phyloP scores from a whole-genome alignment of 2,329 filamentous ascomycete genomes.

The Diaporthe vexans region DNA sequence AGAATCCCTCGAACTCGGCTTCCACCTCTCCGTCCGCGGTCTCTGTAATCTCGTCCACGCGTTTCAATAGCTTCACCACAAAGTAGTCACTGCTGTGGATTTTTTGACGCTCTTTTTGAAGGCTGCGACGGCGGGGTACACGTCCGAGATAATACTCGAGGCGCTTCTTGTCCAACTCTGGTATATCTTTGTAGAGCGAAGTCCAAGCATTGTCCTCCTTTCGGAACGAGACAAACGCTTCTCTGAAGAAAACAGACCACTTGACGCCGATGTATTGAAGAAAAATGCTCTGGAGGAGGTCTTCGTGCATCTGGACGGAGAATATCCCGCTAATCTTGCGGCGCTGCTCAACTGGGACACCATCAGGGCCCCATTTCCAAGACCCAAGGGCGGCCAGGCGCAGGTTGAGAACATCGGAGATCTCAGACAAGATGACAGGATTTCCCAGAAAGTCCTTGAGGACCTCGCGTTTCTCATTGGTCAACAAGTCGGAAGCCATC shows the following conservation, averaged over 20 bases:
- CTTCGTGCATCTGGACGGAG: slow-evolving; percentile 66
- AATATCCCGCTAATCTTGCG: slow-evolving; percentile 65
- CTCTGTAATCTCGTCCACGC: slow-evolving; percentile 46
- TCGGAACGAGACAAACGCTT: slow-evolving; percentile 51
- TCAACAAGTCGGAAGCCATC: slow-evolving; percentile 59
- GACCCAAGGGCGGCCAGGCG: slow-evolving; percentile 58
- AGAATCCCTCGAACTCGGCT: slow-evolving; percentile 48
- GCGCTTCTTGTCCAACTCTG: slow-evolving; percentile 48
- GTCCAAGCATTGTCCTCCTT: slow-evolving; percentile 54
- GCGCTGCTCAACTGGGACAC: slow-evolving; percentile 58
- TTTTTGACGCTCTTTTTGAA: slow-evolving; percentile 50
- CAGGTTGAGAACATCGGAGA: slow-evolving; percentile 68
- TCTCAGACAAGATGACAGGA: slow-evolving; percentile 59
- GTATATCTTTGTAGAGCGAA: slow-evolving; percentile 48
- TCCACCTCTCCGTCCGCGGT: slow-evolving; percentile 55
- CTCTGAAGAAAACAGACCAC: slow-evolving; percentile 61
- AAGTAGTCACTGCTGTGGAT: slow-evolving; percentile 59
- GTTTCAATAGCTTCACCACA: slow-evolving; percentile 57
- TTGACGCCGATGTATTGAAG: slow-evolving; percentile 63
- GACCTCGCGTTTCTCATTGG: slow-evolving; percentile 56
- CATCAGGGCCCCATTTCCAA: slow-evolving; percentile 62
- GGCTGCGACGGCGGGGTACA: slow-evolving; percentile 31
- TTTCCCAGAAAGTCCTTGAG: slow-evolving; percentile 60
- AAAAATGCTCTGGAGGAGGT: slow-evolving; percentile 65
- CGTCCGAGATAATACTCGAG: slow-evolving; percentile 56